These are phyloP conservation scores for Rasamsonia emersonii DNA, from an alignment of 2,329 filamentous ascomycete species.

Conservation along the genomic window DNA sequence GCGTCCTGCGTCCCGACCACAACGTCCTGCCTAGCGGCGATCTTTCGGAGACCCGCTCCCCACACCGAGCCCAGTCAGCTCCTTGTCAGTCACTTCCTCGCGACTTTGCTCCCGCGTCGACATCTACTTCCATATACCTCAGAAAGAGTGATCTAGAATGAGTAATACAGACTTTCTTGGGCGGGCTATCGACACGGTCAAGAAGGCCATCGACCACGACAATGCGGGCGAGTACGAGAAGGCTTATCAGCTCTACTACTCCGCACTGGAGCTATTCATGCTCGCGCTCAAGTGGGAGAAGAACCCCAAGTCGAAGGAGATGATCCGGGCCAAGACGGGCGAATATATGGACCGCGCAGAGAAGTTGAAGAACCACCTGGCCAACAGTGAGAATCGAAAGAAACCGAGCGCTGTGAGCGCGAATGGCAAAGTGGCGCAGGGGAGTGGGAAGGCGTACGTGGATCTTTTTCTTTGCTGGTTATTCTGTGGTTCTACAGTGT, in stretches of 20 bases:
- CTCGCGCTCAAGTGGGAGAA: slow-evolving; percentile 99
- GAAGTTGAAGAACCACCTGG: slow-evolving; percentile 88
- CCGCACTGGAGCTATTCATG: slow-evolving; percentile 95
- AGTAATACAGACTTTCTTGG: slow-evolving; percentile 95
- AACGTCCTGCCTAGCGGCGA: too few species aligned
- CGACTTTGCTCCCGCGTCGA: not conserved
- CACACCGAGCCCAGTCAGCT: too few species aligned
- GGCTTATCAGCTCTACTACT: slow-evolving; percentile 93
- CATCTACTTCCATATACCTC: too few species aligned
- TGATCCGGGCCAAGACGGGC: slow-evolving; percentile 88
- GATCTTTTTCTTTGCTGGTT: slow-evolving; percentile 6
- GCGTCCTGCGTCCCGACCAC: too few species aligned
- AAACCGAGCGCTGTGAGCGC: slow-evolving; percentile 44
- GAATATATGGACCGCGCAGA: slow-evolving; percentile 99
- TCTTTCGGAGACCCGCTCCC: too few species aligned
- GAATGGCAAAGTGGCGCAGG: slow-evolving; percentile 44
- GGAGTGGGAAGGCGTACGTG: slow-evolving; percentile 46
- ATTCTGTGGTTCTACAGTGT: slow-evolving; percentile 1
- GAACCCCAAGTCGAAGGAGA: slow-evolving; percentile 92
- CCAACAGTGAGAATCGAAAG: slow-evolving; percentile 49
- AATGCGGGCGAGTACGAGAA: slow-evolving; percentile 94
- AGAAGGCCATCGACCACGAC: slow-evolving; percentile 95
- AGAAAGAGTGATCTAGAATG: slow-evolving; percentile 52
- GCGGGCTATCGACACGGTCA: slow-evolving; percentile 91
- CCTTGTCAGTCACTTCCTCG: not conserved